Evolutionary conservation across 1,284 basidiomycete genomes (phyloP), one percentile per base, ranked within the genome.

Genomic region (Lignosus rhinocerotis): DNA sequence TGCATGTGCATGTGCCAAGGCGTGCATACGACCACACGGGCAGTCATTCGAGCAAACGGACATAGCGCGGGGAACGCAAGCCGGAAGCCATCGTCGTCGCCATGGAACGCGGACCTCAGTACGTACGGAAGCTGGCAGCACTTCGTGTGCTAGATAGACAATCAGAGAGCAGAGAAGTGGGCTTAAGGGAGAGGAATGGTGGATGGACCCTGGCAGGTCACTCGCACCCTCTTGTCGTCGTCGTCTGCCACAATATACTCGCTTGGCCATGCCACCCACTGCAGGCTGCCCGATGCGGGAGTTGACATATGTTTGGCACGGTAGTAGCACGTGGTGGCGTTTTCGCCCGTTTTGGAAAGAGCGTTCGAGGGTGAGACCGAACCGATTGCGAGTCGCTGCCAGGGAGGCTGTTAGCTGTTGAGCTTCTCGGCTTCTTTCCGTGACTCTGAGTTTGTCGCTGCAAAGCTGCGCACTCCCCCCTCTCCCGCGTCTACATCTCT

Each of bases 61-160:
- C 36, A 39, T n/a, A 8, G 14, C 36, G 36, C 41, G 76, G 76
- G 36, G 83, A 84, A 64, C 80, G 79, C 63, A 84, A 68, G 36
- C 78, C 80, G 42, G 79, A 75, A 67, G 78, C 71, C 74, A 80
- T 80, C 41, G 64, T 55, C 19, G 46, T 51, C 59, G 59, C 55
- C 59, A 51, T 58, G 46, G 5, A 16, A 6, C n/a, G 5, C 41
- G 41, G 19, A 17, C 6, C 6, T 50, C 34, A 36, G 32, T 45
- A 33, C 7, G 39, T 16, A 42, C 32, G 39, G 9, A 51, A 46
- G 45, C 6, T 16, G n/a, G 41, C 6, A 17, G n/a, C 6, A 17
- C 41, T 19, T 16, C 10, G 17, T 16, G 17, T 17, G 34, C 47
- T 54, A 14, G 39, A 43, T 46, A 21, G n/a, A 54, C 51, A 50